Percentiles rank a stretch among this genome's conserved stretches.
Evolutionary conservation across 805 yeast genomes (phyloP).

Genomic region (Schwanniomyces polymorphus): DNA sequence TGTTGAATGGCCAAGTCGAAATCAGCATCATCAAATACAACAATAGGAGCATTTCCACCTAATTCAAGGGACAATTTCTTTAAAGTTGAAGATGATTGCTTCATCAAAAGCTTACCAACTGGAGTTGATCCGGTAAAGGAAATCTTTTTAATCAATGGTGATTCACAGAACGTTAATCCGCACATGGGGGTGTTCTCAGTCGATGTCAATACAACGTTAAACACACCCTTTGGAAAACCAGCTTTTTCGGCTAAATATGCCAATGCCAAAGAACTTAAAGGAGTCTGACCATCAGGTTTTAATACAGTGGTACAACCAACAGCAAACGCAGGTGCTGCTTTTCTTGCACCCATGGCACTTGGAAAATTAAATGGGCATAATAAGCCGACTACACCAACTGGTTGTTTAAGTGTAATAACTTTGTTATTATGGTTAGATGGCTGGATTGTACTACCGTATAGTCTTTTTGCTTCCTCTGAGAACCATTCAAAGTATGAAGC

Average conservation of each 20-base stretch:
- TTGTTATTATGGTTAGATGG: constrained; percentile 52
- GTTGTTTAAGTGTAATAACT: constrained; percentile 55
- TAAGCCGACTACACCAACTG: constrained; percentile 64
- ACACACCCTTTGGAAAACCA: constrained; percentile 59
- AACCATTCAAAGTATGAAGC: constrained; percentile 51
- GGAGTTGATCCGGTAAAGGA: constrained; percentile 80
- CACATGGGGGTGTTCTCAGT: constrained; percentile 51
- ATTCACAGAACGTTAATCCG: constrained; percentile 55
- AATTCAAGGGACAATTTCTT: constrained; percentile 73
- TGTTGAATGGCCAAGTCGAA: constrained; percentile 66
- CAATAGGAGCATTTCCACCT: constrained; percentile 82
- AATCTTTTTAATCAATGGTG: constrained; percentile 58
- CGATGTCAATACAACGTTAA: constrained; percentile 50
- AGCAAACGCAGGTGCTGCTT: constrained; percentile 66
- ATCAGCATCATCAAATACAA: constrained; percentile 73
- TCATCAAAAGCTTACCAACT: constrained; percentile 67
- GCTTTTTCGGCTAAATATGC: constrained; percentile 57
- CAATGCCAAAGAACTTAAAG: constrained; percentile 58
- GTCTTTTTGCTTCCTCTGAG: constrained; percentile 56
- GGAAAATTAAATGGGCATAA: constrained; percentile 73
- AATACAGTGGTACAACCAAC: constrained; percentile 62
- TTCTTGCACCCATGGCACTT: constrained; percentile 64
- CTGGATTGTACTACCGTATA: constrained; percentile 57
- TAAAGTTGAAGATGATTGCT: constrained; percentile 58
- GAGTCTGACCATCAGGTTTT: constrained; percentile 65